Conservation (phyloP, 345 rosid species). For the Heritiera littoralis region DNA sequence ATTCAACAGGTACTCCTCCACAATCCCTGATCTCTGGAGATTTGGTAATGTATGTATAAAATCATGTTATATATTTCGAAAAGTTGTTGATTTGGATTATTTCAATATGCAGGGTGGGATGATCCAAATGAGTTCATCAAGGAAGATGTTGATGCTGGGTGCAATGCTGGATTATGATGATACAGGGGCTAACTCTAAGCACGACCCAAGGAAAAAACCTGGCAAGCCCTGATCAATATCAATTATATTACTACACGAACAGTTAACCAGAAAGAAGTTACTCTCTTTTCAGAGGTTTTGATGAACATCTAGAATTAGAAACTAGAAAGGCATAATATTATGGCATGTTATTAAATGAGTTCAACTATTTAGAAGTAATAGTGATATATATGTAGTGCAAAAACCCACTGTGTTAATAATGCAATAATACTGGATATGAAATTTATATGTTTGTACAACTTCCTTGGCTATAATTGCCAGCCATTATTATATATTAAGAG, state of each 20-base stretch:
- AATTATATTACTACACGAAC: not conserved
- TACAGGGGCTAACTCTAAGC: slow-evolving; percentile 61
- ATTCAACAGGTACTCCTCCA: slow-evolving; percentile 7
- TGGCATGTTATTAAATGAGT: not conserved
- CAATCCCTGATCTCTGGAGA: not conserved
- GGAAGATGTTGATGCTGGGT: slow-evolving; percentile 55
- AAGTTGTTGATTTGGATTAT: not conserved
- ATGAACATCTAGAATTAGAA: not conserved
- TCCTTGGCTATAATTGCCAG: not conserved
- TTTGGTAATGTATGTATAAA: not conserved
- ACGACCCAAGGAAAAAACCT: slow-evolving; percentile 57
- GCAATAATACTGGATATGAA: not conserved
- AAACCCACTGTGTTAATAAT: not conserved
- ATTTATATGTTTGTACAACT: not conserved
- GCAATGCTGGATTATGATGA: slow-evolving; percentile 57
- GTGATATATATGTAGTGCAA: not conserved
- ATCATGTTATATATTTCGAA: not conserved
- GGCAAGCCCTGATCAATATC: slow-evolving; percentile 27
- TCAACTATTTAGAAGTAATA: not conserved
- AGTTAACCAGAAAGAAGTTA: not conserved
- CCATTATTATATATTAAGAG: not conserved
- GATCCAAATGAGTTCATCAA: slow-evolving; percentile 20
- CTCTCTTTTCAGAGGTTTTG: not conserved
- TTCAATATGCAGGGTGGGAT: slow-evolving; percentile 27
- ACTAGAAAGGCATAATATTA: not conserved